Conservation (phyloP, 2,329 filamentous ascomycete species). For the Microdochium paspali region DNA sequence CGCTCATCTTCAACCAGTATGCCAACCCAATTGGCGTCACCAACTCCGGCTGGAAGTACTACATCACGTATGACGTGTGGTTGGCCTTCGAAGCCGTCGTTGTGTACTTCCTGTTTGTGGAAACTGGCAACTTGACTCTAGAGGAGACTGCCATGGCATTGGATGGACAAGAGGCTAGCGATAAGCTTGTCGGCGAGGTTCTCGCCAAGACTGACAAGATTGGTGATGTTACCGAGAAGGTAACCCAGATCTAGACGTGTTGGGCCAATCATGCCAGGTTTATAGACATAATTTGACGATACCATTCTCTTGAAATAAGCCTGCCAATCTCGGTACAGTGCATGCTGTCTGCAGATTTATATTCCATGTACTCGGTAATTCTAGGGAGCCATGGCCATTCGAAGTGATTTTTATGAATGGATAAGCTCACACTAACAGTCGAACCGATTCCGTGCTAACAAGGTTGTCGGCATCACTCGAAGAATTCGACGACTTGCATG, state of each 20-base stretch:
- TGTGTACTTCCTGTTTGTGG: conserved; percentile 25
- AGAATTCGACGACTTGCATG: too few relatives aligned
- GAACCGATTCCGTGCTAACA: too few relatives aligned
- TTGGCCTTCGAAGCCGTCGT: conserved; percentile 8
- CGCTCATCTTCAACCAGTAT: conserved; percentile 14
- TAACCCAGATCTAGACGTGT: not conserved
- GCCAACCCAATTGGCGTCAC: conserved; percentile 13
- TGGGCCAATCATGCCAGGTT: too few relatives aligned
- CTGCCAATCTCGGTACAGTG: too few relatives aligned
- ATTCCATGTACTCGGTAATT: too few relatives aligned
- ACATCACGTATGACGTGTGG: conserved; percentile 14
- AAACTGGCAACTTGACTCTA: conserved; percentile 28
- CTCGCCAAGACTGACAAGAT: conserved; percentile 6
- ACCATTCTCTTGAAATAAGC: too few relatives aligned
- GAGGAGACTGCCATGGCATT: conserved; percentile 21
- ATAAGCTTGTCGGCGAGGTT: conserved; percentile 5
- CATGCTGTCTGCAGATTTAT: too few relatives aligned
- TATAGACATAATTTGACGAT: too few relatives aligned
- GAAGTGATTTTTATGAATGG: too few relatives aligned
- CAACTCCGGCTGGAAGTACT: conserved; percentile 11
- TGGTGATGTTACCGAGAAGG: not conserved
- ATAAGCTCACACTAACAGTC: too few relatives aligned
- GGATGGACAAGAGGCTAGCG: conserved; percentile 17
- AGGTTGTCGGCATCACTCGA: too few relatives aligned
- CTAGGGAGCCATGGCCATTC: too few relatives aligned